Evolutionary conservation across 1,284 basidiomycete genomes (phyloP).

Genomic region (Salmacisia buchloeana): DNA sequence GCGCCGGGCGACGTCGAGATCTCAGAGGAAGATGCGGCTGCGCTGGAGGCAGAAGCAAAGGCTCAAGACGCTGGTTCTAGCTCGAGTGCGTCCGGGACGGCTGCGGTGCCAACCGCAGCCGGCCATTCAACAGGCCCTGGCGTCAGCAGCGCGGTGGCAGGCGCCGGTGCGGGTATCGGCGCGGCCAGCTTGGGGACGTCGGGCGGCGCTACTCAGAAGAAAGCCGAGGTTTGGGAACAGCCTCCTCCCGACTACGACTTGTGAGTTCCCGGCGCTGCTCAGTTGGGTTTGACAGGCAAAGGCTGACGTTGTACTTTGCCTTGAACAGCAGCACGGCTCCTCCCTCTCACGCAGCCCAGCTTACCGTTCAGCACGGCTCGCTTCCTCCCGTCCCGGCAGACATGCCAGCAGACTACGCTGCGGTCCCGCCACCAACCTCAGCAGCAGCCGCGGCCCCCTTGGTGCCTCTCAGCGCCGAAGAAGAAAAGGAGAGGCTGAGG

Average conservation of each 20-base stretch:
- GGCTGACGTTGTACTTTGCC: background rate
- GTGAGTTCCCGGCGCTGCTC: background rate
- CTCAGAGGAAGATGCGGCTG: conserved; percentile 24
- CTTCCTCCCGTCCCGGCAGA: background rate
- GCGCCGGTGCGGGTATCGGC: background rate
- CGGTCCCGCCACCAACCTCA: background rate
- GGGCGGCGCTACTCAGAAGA: background rate
- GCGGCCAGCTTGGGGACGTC: background rate
- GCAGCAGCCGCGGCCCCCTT: background rate
- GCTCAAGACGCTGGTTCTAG: background rate
- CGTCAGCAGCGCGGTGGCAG: background rate
- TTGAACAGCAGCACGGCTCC: background rate
- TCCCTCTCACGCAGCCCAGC: background rate
- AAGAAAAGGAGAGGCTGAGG: background rate
- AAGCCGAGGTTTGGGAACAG: background rate
- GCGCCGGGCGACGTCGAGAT: conserved; percentile 37
- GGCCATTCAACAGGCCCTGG: background rate
- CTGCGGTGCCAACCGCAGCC: background rate
- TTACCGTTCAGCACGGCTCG: background rate
- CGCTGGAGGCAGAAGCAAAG: background rate
- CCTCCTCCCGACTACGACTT: conserved; percentile 1
- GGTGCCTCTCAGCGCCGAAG: background rate
- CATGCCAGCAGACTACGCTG: background rate
- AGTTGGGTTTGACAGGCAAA: too few relatives aligned
- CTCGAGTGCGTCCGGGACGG: background rate